Evolutionary conservation across 2,329 filamentous ascomycete species (phyloP).

Genomic region (Chalaropsis thielavioides): DNA sequence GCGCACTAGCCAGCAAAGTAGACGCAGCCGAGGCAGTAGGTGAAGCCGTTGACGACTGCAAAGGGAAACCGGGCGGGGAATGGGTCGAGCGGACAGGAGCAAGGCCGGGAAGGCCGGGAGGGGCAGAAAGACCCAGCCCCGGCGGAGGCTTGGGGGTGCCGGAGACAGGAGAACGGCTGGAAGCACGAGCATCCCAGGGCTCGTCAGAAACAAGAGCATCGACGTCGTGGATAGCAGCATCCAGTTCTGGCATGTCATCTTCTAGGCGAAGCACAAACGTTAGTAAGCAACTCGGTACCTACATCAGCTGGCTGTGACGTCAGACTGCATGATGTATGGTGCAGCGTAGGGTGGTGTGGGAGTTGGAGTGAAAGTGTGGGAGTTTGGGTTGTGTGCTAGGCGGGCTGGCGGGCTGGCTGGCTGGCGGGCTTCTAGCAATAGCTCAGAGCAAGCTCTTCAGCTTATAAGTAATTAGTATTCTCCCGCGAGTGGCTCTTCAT

Average conservation of each 20-base stretch:
- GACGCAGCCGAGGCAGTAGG: not conserved
- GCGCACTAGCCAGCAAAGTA: not conserved
- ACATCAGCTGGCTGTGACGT: slow-evolving; percentile 14
- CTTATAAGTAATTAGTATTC: not conserved
- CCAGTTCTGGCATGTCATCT: slow-evolving; percentile 45
- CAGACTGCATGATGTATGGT: not conserved
- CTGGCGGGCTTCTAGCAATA: not conserved
- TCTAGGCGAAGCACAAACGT: slow-evolving; percentile 35
- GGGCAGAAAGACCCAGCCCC: slow-evolving; percentile 21
- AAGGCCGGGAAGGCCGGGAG: slow-evolving; percentile 23
- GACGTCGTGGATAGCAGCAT: slow-evolving; percentile 48
- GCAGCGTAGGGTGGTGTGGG: not conserved
- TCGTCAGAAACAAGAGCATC: slow-evolving; percentile 55
- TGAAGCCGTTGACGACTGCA: not conserved
- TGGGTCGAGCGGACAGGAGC: not conserved
- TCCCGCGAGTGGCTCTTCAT: not conserved
- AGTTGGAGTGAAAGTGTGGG: not conserved
- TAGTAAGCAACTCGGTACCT: slow-evolving; percentile 26
- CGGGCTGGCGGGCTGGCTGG: too few species aligned
- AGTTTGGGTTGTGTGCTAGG: not conserved
- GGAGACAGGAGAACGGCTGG: not conserved
- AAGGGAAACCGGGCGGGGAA: not conserved
- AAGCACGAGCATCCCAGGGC: slow-evolving; percentile 15
- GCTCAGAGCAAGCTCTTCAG: not conserved
- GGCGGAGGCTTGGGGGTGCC: slow-evolving; percentile 9